Evolutionary conservation across 164 flowering plant species (phyloP).

Genomic region (Akebia trifoliata): DNA sequence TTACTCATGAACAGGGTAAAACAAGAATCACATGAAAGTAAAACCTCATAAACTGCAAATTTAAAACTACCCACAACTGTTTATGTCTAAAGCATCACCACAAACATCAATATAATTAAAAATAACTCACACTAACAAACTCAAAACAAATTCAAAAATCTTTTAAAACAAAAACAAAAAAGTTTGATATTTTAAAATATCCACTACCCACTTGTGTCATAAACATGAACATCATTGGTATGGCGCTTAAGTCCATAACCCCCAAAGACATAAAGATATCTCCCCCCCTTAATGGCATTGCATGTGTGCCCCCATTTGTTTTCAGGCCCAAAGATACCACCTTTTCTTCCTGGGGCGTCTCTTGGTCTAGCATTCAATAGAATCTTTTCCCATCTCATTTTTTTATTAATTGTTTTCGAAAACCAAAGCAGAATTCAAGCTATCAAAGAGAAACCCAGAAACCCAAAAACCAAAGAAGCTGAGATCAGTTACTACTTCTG

Average conservation of each 20-base stretch:
- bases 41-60: too few species aligned
- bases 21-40: too few species aligned
- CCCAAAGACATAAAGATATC: constrained; percentile 77
- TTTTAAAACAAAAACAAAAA: too few species aligned
- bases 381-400: constrained; percentile 40
- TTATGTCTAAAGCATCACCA: too few species aligned
- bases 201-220: constrained; percentile 55
- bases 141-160: too few species aligned
- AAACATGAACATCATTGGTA: constrained; percentile 87
- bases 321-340: constrained; percentile 60
- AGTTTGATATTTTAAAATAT: constrained; percentile 1
- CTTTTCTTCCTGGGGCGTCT: constrained; percentile 23
- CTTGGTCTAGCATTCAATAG: constrained; percentile 13
- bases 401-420: background rate
- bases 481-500: background rate
- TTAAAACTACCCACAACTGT: too few species aligned
- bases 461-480: background rate
- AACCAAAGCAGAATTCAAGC: background rate
- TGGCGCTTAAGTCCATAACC: constrained; percentile 86
- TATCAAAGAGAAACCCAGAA: background rate
- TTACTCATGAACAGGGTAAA: too few species aligned
- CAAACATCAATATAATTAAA: too few species aligned
- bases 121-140: too few species aligned
- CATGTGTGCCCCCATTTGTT: constrained; percentile 97
- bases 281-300: constrained; percentile 80